Evolutionary conservation across 1,284 basidiomycete genomes (phyloP).

Genomic region (Trichosporon faecale): DNA sequence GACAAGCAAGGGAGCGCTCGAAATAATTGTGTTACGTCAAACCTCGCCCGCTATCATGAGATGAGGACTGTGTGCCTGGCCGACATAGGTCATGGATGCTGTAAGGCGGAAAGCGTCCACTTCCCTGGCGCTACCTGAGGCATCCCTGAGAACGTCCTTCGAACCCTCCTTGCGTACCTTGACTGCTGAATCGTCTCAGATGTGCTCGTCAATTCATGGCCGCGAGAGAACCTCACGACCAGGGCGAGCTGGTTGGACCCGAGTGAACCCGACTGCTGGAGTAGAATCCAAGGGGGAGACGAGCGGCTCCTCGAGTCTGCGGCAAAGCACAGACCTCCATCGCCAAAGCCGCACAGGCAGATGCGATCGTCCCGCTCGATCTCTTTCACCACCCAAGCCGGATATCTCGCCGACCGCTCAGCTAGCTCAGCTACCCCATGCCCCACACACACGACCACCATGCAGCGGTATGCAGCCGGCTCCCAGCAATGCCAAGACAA

Average conservation of each 20-base stretch:
- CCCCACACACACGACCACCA: no score
- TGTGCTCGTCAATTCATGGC: neutral
- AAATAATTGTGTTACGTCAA: neutral
- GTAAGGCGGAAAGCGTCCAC: constrained; percentile 2
- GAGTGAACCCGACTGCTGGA: neutral
- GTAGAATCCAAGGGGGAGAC: no score
- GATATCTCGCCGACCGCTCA: neutral
- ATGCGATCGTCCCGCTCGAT: neutral
- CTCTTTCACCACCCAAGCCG: neutral
- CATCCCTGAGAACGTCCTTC: no score
- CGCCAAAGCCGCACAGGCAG: neutral
- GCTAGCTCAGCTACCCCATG: neutral
- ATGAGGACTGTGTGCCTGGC: neutral
- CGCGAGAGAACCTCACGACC: neutral
- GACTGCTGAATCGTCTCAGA: neutral
- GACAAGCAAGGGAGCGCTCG: no score
- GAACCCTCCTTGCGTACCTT: neutral
- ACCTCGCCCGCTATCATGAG: neutral
- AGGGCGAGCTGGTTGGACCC: neutral
- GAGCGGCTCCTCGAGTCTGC: neutral
- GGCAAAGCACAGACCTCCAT: neutral
- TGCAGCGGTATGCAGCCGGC: no score
- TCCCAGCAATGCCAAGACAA: neutral
- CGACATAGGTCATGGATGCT: neutral
- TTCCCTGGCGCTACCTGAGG: neutral